A percentile compares a stretch with the other conserved stretches of the same genome.
phyloP scores from a whole-genome alignment of 2,329 filamentous ascomycete species.

The Pezicula radicicola region DNA sequence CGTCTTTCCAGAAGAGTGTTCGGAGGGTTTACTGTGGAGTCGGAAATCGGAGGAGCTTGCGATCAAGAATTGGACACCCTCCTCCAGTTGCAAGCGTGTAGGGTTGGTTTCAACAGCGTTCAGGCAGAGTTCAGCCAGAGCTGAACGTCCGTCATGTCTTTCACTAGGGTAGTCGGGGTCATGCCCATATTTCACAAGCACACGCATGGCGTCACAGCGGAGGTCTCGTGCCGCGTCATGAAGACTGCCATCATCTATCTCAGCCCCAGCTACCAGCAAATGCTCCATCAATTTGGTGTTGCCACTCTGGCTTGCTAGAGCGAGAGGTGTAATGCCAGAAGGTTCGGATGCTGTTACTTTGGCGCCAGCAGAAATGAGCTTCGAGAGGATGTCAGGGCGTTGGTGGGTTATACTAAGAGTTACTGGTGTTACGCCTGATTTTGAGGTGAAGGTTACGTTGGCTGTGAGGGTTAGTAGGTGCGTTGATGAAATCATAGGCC shows the following conservation, averaged over 20 bases:
- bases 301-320: conserved; percentile 36
- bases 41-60: conserved; percentile 50
- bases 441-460: conserved; percentile 10
- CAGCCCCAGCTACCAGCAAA: conserved; percentile 10
- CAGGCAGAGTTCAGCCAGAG: conserved; percentile 61
- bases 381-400: conserved; percentile 11
- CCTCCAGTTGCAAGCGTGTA: conserved; percentile 27
- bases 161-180: conserved; percentile 64
- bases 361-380: conserved; percentile 54
- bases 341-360: conserved; percentile 57
- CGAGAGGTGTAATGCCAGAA: conserved; percentile 58
- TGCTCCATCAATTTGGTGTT: conserved; percentile 12
- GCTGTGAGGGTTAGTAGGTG: conserved; percentile 8
- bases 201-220: conserved; percentile 51
- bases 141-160: conserved; percentile 59
- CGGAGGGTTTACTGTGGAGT: conserved; percentile 23
- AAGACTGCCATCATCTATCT: conserved; percentile 51
- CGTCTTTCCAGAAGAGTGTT: conserved; percentile 56
- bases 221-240: conserved; percentile 62
- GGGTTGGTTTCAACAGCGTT: conserved; percentile 36
- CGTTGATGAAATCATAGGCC: not conserved
- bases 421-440: conserved; percentile 12
- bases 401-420: conserved; percentile 9
- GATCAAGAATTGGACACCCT: conserved; percentile 53
- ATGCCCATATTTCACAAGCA: conserved; percentile 57